Percentiles rank a stretch among this genome's conserved stretches.
Conservation (phyloP, 2,329 filamentous ascomycete genomes). For the Pseudocercospora pini-densiflorae region DNA sequence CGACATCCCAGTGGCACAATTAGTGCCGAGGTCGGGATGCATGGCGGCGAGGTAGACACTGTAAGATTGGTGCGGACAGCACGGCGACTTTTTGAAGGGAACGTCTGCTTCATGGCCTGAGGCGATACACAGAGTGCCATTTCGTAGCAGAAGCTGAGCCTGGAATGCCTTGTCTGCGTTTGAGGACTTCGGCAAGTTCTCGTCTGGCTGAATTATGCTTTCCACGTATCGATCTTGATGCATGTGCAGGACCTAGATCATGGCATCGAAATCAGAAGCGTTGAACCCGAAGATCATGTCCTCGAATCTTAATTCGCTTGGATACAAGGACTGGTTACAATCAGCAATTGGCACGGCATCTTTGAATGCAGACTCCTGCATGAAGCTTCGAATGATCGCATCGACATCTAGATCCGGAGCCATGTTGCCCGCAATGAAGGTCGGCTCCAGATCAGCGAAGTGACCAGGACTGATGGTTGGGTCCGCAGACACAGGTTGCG, state of each 20-base stretch:
- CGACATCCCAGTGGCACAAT: conserved; percentile 37
- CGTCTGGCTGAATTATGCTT: too few species aligned
- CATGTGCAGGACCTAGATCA: neutral
- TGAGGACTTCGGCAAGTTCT: too few species aligned
- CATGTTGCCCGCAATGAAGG: conserved; percentile 31
- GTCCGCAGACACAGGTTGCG: neutral
- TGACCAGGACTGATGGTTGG: conserved; percentile 1
- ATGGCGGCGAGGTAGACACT: conserved; percentile 30
- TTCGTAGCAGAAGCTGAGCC: too few species aligned
- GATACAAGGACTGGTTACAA: neutral
- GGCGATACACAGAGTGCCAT: neutral
- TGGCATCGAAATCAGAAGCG: conserved; percentile 32
- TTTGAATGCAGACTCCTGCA: conserved; percentile 35
- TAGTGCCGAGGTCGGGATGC: conserved; percentile 33
- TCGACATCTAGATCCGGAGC: conserved; percentile 47
- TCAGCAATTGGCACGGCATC: neutral
- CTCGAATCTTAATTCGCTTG: conserved; percentile 27
- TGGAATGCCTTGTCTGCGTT: too few species aligned
- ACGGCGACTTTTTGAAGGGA: conserved; percentile 30
- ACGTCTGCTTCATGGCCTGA: conserved; percentile 28
- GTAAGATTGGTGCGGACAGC: conserved; percentile 32
- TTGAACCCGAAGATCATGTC: conserved; percentile 44
- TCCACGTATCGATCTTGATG: neutral
- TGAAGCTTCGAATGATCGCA: conserved; percentile 50
- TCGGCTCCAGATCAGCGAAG: conserved; percentile 13